Evolutionary conservation across 768 basidiomycete species (phyloP).

Genomic region (Suillus lakei): DNA sequence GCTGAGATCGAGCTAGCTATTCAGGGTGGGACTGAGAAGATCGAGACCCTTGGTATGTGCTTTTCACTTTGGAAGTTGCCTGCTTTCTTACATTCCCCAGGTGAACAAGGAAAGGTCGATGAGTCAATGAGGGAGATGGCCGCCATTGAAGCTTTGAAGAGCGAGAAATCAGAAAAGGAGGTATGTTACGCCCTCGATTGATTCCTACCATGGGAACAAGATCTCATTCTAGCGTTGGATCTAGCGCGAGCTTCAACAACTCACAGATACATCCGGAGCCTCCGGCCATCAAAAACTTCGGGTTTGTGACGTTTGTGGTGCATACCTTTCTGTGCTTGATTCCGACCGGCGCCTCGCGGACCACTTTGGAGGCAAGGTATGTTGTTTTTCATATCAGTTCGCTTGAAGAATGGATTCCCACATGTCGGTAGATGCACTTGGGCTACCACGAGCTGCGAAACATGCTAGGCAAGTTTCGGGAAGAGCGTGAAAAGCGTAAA

Average conservation of each 20-base stretch:
- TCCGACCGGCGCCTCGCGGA: constrained; percentile 98
- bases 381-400: constrained; percentile 33
- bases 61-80: constrained; percentile 18
- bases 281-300: constrained; percentile 99
- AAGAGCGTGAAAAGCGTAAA: constrained; percentile 84
- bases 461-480: constrained; percentile 89
- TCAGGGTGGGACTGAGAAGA: constrained; percentile 98
- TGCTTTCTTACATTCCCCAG: constrained; percentile 40
- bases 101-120: constrained; percentile 98
- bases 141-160: constrained; percentile 96
- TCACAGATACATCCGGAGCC: constrained; percentile 97
- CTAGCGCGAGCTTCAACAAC: constrained; percentile 90
- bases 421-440: constrained; percentile 85
- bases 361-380: constrained; percentile 98
- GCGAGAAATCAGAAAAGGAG: constrained; percentile 95
- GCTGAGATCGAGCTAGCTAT: constrained; percentile 99
- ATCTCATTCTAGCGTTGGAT: constrained; percentile 7
- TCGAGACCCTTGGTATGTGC: constrained; percentile 82
- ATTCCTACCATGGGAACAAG: constrained; percentile 14
- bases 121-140: constrained; percentile 98
- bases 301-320: constrained; percentile 99
- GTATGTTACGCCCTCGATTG: constrained; percentile 40
- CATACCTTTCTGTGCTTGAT: constrained; percentile 97
- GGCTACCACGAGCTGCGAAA: constrained; percentile 98
- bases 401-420: constrained; percentile 33